Conservation (phyloP, 257 asterid genomes). For the Solanum chilense region DNA sequence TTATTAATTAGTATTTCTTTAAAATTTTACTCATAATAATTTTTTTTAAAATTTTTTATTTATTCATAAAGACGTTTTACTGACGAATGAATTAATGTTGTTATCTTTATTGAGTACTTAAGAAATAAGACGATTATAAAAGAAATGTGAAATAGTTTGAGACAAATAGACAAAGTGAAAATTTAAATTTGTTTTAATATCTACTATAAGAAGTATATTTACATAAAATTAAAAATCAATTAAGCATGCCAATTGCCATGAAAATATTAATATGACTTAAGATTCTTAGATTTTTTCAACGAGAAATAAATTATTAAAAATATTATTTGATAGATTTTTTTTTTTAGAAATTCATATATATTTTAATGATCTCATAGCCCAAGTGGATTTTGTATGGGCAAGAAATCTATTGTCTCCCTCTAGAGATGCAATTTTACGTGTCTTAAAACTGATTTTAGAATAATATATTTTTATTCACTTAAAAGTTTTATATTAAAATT, state of each 20-base stretch:
- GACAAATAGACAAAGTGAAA: not conserved
- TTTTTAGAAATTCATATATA: not conserved
- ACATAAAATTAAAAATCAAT: no score
- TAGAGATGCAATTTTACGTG: not conserved
- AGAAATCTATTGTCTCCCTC: not conserved
- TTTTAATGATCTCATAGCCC: not conserved
- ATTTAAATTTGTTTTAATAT: not conserved
- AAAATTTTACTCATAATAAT: not conserved
- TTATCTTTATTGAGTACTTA: not conserved
- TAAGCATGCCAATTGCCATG: not conserved
- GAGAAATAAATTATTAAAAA: not conserved
- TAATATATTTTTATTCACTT: not conserved
- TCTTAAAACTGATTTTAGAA: not conserved
- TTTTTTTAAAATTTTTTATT: not conserved
- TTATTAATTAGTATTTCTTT: not conserved
- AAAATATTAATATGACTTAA: not conserved
- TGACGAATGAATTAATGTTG: not conserved
- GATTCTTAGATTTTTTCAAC: not conserved
- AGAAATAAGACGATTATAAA: not conserved
- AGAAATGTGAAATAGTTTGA: not conserved
- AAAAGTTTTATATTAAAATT: not conserved
- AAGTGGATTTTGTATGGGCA: not conserved
- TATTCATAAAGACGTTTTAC: not conserved
- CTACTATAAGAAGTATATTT: not conserved
- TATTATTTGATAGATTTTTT: not conserved